phyloP scores from a whole-genome alignment of 306 rosid species.

The Cicer yamashitae region DNA sequence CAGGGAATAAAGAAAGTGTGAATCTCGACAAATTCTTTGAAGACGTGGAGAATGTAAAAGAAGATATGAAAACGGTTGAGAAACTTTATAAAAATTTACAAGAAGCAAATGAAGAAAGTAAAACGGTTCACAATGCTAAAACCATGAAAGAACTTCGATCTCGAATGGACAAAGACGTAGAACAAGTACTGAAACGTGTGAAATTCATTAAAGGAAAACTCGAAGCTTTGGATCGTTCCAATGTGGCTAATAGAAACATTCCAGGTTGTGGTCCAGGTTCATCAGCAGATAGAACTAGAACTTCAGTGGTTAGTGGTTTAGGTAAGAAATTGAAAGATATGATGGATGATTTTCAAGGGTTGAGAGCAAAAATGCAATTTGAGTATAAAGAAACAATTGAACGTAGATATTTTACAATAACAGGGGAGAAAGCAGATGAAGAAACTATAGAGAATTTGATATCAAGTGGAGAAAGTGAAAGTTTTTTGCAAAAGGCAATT shows the following conservation, averaged over 20 bases:
- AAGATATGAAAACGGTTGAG: constrained; percentile 73
- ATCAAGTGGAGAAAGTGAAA: constrained; percentile 85
- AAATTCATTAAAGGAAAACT: constrained; percentile 72
- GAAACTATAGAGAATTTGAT: constrained; percentile 82
- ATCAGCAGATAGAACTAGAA: constrained; percentile 82
- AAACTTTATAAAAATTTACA: constrained; percentile 65
- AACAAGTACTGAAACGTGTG: constrained; percentile 67
- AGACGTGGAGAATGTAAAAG: constrained; percentile 81
- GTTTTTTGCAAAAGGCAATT: constrained; percentile 83
- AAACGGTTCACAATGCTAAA: constrained; percentile 72
- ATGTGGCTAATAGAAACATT: constrained; percentile 60
- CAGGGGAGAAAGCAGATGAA: constrained; percentile 81
- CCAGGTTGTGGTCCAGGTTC: constrained; percentile 90
- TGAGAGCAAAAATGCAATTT: constrained; percentile 61
- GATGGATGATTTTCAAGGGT: constrained; percentile 81
- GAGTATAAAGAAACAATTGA: constrained; percentile 91
- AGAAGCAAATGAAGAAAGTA: constrained; percentile 74
- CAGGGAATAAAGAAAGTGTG: constrained; percentile 57
- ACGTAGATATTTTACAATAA: constrained; percentile 78
- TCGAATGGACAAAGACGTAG: constrained; percentile 74
- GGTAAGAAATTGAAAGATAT: constrained; percentile 80
- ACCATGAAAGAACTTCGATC: constrained; percentile 71
- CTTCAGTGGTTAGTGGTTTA: constrained; percentile 82
- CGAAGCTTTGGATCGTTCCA: constrained; percentile 72
- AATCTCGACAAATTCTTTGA: constrained; percentile 85